Evolutionary conservation across 225 moss, liverwort and hornwort species (phyloP), one percentile per base, ranked within the genome.

Genomic region (Bryum argenteum): DNA sequence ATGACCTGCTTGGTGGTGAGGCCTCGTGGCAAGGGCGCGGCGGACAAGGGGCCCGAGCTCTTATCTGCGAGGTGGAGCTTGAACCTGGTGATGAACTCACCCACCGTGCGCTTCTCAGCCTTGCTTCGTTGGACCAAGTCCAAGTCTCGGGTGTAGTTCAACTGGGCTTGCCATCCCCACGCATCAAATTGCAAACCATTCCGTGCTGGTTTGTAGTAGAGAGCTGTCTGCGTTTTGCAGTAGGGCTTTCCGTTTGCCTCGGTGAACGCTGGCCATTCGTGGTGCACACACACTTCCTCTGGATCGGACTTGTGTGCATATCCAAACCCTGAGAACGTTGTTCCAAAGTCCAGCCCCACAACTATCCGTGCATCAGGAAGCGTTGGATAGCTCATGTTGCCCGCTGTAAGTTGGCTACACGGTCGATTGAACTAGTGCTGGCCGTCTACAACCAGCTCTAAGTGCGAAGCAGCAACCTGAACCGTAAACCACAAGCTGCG

Each of bases 161-260:
- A 21, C 2, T 40, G 72, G 1, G 89, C 83, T 13, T 76, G 66
- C 62, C 79, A 81, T 28, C 83, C 89, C 89, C 89, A 89, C 2
- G 45, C 79, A 45, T 68, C 64, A 6, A 40, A 48, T 11, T 65
- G 19, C 21, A 71, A 17, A 5, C 59, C 69, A 12, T 47, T 18
- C 22, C 11, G 15, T 15, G 47, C 18, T 3, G 16, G 74, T 44
- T 63, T 67, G 62, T 79, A 81, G 63, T 72, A 66, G 5, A 65
- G 44, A 12, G 71, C 77, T 2, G 82, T 79, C 22, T 60, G 11
- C 10, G 77, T 52, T 22, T 40, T 78, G n/a, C 74, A 81, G 16
- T 77, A 81, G 8, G 76, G 47, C 1, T 51, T 69, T 8, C 63
- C 76, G 4, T 56, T 61, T 20, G 60, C 81, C 8, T 60, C 68